Conservation (phyloP, 1,284 basidiomycete genomes). For the Leccinum glutinopallens region DNA sequence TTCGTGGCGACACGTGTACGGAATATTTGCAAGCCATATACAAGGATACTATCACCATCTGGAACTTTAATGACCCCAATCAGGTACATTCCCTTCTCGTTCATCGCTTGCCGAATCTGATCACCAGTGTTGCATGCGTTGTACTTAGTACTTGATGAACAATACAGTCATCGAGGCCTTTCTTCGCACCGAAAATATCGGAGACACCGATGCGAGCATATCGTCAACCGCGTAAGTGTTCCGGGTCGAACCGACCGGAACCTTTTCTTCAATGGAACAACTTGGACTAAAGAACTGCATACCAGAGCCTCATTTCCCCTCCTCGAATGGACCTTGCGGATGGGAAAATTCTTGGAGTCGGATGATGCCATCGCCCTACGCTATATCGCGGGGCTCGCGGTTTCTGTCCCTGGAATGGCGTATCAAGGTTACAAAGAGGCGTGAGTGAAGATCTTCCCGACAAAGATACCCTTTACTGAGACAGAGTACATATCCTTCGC, state of each 20-base stretch:
- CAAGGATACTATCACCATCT: conserved; percentile 31
- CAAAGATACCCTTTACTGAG: neutral
- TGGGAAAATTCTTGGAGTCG: neutral
- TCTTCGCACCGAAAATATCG: conserved; percentile 4
- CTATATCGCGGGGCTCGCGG: neutral
- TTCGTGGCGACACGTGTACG: conserved; percentile 17
- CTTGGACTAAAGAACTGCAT: neutral
- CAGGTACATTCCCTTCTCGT: conserved; percentile 16
- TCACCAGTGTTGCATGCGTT: neutral
- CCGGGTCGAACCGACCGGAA: neutral
- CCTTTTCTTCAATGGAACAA: no score
- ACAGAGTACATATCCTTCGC: neutral
- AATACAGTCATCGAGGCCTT: conserved; percentile 11
- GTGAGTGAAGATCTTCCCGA: conserved; percentile 9
- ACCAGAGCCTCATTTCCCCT: conserved; percentile 9
- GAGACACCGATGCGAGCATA: conserved; percentile 9
- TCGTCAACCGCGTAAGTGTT: conserved; percentile 3
- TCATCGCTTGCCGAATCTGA: neutral
- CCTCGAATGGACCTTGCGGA: conserved; percentile 3
- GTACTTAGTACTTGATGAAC: conserved; percentile 12
- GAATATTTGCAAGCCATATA: conserved; percentile 29
- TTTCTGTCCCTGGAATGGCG: conserved; percentile 20
- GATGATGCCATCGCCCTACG: neutral
- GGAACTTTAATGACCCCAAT: conserved; percentile 35
- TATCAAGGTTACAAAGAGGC: conserved; percentile 10